Evolutionary conservation across 805 yeast species (phyloP), one percentile per base, ranked within the genome.

Genomic region (Tetrapisispora taiwanensis): DNA sequence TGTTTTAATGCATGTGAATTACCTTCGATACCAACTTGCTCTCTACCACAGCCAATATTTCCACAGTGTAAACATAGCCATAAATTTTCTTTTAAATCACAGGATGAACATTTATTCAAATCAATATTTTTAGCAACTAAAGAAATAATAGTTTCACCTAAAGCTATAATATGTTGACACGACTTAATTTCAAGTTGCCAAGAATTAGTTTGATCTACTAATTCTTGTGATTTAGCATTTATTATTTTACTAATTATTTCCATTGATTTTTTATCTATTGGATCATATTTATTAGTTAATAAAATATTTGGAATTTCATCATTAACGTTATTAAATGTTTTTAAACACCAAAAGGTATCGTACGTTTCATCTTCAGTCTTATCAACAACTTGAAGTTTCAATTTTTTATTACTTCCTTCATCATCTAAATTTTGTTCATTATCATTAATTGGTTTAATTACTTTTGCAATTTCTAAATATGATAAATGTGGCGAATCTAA

Each of bases 11-110:
- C 97, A 62, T 92, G 98, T 0, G 95, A 80, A 58, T 90, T 78
- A 6, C 99, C 99, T n/a, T 88, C 82, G 12, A 84, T 77, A 30
- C 97, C 98, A 58, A 84, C 86, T 63, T 92, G 98, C 28, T 80
- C 79, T 51, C 99, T 71, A 6, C 99, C 99, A 66, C 99, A 92
- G 4, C 96, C 96, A 10, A 88, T 54, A n/a, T 74, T 67, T 1
- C 98, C 98, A 72, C 98, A 92, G 40, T 75, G 75, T 38, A 92
- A 65, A 67, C 99, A 92, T 15, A 92, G 70, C 99, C 99, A 92
- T 39, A 92, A 65, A 59, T 92, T 92, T 51, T 81, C 84, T 27
- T 65, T 62, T 50, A 92, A 68, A 1, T 74, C 84, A 66, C 95
- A 84, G 10, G 60, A 60, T 3, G 53, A 49, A 60, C 94, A 84